Conservation (phyloP, 2,329 filamentous ascomycete genomes). For the Lachnellula arida region DNA sequence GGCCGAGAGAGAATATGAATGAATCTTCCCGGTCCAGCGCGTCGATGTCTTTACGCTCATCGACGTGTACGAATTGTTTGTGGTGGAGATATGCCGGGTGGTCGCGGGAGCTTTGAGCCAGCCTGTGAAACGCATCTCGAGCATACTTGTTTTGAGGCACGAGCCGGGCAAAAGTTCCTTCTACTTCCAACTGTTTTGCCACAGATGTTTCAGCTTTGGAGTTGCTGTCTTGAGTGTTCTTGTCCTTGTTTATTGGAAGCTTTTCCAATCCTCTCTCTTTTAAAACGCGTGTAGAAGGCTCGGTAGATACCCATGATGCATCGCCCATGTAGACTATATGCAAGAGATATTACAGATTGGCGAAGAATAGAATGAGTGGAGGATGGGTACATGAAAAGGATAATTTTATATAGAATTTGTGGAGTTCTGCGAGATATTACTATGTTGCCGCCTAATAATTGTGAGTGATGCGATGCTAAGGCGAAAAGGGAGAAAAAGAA, state of each 20-base stretch:
- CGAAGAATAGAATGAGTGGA: neutral
- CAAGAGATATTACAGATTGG: neutral
- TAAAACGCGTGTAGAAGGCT: constrained; percentile 12
- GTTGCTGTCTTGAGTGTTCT: neutral
- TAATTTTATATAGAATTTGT: neutral
- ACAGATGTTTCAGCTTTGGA: neutral
- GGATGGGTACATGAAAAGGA: neutral
- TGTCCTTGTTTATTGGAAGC: neutral
- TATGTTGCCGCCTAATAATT: neutral
- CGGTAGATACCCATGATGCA: constrained; percentile 15
- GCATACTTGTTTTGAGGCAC: constrained; percentile 13
- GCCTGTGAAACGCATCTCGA: constrained; percentile 9
- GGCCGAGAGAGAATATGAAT: constrained; percentile 12
- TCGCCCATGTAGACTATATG: constrained; percentile 5
- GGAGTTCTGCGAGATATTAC: neutral
- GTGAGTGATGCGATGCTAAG: neutral
- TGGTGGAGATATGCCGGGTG: constrained; percentile 4
- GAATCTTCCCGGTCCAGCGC: constrained; percentile 7
- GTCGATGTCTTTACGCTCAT: constrained; percentile 4
- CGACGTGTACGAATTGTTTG: constrained; percentile 11
- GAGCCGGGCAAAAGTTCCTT: constrained; percentile 14
- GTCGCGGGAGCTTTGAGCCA: neutral
- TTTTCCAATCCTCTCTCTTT: constrained; percentile 7
- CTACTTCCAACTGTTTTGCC: constrained; percentile 7
- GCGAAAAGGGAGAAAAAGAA: neutral